These are phyloP conservation scores for Litchi chinensis DNA, from an alignment of 345 rosid genomes.

Conservation along the genomic window DNA sequence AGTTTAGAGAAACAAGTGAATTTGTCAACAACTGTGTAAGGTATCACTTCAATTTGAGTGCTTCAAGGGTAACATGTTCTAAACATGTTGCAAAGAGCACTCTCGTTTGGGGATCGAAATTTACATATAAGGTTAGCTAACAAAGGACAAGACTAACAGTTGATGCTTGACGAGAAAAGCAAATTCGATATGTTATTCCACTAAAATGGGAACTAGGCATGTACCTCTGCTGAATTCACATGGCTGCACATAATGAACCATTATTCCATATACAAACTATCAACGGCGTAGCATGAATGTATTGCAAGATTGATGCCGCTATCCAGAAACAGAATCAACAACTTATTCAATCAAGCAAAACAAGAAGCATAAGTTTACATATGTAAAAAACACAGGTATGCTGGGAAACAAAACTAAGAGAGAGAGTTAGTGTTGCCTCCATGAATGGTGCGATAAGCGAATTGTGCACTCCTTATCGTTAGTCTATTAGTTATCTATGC, in stretches of 20 bases:
- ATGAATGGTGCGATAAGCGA: not conserved
- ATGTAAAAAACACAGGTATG: not conserved
- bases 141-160: slow-evolving; percentile 8
- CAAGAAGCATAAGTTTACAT: not conserved
- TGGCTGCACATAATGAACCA: not conserved
- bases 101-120: not conserved
- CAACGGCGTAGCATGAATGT: not conserved
- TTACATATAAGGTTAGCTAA: not conserved
- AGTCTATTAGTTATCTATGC: not conserved
- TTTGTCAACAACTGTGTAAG: not conserved
- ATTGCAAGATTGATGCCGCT: not conserved
- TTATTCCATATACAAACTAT: not conserved
- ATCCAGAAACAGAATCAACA: not conserved
- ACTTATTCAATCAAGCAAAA: not conserved
- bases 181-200: not conserved
- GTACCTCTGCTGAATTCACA: not conserved
- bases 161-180: not conserved
- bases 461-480: not conserved
- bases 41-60: not conserved
- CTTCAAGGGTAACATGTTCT: not conserved
- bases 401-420: too few species aligned
- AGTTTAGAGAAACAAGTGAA: not conserved
- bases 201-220: not conserved
- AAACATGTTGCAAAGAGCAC: not conserved
- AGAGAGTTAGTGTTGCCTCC: not conserved